phyloP scores from a whole-genome alignment of 2,329 filamentous ascomycete genomes.

The Aspergillus calidoustus region DNA sequence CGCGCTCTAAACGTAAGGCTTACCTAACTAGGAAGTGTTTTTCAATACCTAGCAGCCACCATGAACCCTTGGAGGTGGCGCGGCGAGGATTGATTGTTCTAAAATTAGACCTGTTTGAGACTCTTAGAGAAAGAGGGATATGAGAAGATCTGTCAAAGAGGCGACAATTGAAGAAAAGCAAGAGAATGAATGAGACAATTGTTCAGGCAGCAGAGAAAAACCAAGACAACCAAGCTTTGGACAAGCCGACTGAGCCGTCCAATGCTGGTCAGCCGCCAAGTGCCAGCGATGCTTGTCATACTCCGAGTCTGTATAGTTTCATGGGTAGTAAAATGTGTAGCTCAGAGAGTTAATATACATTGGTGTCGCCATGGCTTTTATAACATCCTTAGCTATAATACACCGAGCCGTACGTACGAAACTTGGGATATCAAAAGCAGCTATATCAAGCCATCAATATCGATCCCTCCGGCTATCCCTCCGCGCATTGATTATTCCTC shows the following conservation, averaged over 20 bases:
- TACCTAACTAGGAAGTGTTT: not conserved
- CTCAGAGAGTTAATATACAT: not conserved
- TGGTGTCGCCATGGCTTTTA: not conserved
- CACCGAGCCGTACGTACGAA: not conserved
- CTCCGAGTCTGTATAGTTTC: not conserved
- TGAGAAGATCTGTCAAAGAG: not conserved
- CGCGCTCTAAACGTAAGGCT: not conserved
- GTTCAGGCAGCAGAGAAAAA: slow-evolving; percentile 2
- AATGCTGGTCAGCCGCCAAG: slow-evolving; percentile 10
- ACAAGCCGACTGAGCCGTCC: slow-evolving; percentile 14
- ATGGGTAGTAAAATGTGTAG: not conserved
- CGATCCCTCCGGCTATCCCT: slow-evolving; percentile 19
- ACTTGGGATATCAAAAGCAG: not conserved
- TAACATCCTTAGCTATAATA: not conserved
- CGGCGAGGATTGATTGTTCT: not conserved
- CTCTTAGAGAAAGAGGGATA: not conserved
- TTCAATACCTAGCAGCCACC: not conserved
- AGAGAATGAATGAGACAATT: not conserved
- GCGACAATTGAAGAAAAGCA: not conserved
- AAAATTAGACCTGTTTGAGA: slow-evolving; percentile 3
- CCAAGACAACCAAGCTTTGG: slow-evolving; percentile 25
- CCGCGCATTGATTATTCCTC: slow-evolving; percentile 31
- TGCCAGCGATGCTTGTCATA: not conserved
- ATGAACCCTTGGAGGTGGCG: not conserved
- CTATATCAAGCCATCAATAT: slow-evolving; percentile 9